Base-by-base conservation (phyloP, 257 asterid genomes). In the Ajuga chamaepitys region DNA sequence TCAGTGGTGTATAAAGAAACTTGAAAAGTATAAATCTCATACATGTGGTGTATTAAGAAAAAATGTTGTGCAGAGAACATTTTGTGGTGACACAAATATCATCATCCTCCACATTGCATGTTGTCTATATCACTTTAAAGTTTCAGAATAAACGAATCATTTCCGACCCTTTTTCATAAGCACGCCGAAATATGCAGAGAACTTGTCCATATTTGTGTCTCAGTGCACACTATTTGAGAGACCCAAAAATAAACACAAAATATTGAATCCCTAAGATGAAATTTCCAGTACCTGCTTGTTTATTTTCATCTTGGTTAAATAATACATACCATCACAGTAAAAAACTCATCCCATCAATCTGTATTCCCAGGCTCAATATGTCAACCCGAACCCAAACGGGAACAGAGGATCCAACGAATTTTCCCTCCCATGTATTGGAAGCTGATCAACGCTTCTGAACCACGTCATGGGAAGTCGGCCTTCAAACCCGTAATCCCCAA, bases 391-490 rank as follows among this genome's bases (percentile, higher is more conserved):
- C 20, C 85, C 93, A n/a, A 71, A 78, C 4, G 97, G 98, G 75
- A 89, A 92, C 13, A 89, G 64, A 59, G 92, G 90, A 41, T 88
- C 89, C 2, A 80, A 75, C 6, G 76, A 82, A 55, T 80, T 78
- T 25, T 71, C 67, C 7, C 70, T 78, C 1, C 68, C 77, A 40
- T 83, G 75, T 45, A 86, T 21, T 2, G 98, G 95, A 35, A 88
- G 80, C 70, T 91, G 93, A 58, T 88, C 86, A 5, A 83, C 83
- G 14, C 71, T 83, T 74, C 74, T 88, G 40, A 91, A 84, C 98
- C 98, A 91, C 8, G 95, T 81, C 89, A 88, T 67, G 0, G 95
- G 95, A 20, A 91, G 91, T 17, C 58, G 76, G 40, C 98, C 98
- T 12, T 83, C 78, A 30, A 91, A 88, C 52, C 70, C 82, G 54